Conservation (phyloP, 176 grass and related monocot genomes). For the Bromus sterilis region DNA sequence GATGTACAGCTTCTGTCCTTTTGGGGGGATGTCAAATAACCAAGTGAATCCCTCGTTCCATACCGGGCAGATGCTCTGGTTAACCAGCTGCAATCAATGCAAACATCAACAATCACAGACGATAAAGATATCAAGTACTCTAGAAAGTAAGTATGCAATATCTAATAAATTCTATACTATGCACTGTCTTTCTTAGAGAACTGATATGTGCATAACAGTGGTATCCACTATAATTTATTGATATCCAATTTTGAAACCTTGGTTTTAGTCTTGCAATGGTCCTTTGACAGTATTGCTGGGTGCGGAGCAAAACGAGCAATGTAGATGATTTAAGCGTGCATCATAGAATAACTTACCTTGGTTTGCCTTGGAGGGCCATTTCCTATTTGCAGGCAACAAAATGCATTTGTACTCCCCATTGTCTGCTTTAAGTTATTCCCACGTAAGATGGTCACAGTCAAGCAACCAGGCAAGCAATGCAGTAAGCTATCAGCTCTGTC, state of each 20-base stretch:
- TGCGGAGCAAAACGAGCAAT: neutral
- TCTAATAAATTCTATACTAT: neutral
- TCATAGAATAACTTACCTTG: slow-evolving; percentile 36
- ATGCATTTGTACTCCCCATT: slow-evolving; percentile 90
- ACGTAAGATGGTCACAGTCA: slow-evolving; percentile 84
- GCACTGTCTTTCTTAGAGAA: neutral
- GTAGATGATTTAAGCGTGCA: neutral
- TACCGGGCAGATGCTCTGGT: slow-evolving; percentile 65
- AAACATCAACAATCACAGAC: slow-evolving; percentile 5
- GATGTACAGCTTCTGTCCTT: slow-evolving; percentile 98
- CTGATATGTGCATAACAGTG: neutral
- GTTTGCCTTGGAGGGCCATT: slow-evolving; percentile 92
- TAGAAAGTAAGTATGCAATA: neutral
- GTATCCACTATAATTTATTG: neutral
- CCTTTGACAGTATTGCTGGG: neutral
- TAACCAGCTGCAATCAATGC: slow-evolving; percentile 56
- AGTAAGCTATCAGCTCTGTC: slow-evolving; percentile 88
- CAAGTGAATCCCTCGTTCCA: slow-evolving; percentile 98
- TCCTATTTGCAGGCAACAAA: slow-evolving; percentile 95
- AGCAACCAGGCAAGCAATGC: slow-evolving; percentile 86
- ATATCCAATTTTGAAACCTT: neutral
- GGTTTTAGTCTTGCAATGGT: neutral
- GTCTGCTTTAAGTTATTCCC: slow-evolving; percentile 98
- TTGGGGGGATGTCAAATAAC: slow-evolving; percentile 91
- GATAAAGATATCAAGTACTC: neutral